A percentile compares a stretch with the other conserved stretches of the same genome.
phyloP scores from a whole-genome alignment of 345 rosid species.

The Mallotus nudiflorus region DNA sequence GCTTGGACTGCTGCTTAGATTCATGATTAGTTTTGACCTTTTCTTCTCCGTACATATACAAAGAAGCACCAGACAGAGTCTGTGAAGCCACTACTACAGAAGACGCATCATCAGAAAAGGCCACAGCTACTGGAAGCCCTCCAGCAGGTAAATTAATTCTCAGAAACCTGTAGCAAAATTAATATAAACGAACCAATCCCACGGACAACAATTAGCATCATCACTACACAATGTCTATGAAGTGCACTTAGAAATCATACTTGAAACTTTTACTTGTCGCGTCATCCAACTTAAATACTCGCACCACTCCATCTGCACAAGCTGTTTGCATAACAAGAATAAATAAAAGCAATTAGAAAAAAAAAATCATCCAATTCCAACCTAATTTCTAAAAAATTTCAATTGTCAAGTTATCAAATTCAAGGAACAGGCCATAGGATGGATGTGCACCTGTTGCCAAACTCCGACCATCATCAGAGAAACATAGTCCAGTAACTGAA shows the following conservation, averaged over 20 bases:
- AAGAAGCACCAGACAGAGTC: conserved; percentile 56
- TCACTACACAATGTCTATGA: not conserved
- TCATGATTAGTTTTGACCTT: conserved; percentile 48
- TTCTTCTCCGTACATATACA: conserved; percentile 92
- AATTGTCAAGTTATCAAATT: not conserved
- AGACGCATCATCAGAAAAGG: conserved; percentile 75
- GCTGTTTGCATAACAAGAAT: conserved; percentile 45
- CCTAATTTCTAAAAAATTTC: not conserved
- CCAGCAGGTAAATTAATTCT: conserved; percentile 84
- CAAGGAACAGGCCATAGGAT: too few relatives aligned
- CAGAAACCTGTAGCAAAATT: conserved; percentile 52
- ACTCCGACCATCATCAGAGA: conserved; percentile 69
- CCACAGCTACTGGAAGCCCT: conserved; percentile 78
- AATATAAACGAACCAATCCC: conserved; percentile 5
- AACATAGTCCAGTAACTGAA: conserved; percentile 74
- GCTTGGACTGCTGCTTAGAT: conserved; percentile 66
- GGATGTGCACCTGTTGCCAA: conserved; percentile 74
- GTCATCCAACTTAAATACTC: conserved; percentile 90
- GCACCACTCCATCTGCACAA: conserved; percentile 83
- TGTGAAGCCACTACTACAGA: conserved; percentile 79
- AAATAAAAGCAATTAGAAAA: not conserved
- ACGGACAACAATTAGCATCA: not conserved
- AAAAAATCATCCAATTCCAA: not conserved
- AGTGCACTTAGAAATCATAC: conserved; percentile 38
- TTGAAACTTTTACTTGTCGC: conserved; percentile 95